Conservation (phyloP, 768 basidiomycete species). For the Auriculariales sp. region DNA sequence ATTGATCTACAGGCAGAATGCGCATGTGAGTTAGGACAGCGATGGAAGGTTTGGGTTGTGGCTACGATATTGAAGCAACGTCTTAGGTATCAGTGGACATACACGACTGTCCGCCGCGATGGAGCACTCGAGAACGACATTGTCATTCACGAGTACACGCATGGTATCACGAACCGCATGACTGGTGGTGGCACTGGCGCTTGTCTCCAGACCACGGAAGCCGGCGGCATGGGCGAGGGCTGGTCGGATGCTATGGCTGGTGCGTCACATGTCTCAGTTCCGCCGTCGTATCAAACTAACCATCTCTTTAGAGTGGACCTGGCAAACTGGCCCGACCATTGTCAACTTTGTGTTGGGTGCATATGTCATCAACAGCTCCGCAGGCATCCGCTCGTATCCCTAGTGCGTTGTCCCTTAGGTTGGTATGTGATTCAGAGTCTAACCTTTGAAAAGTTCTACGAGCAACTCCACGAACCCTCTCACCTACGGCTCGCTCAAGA, state of each 20-base stretch:
- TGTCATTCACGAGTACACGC: constrained; percentile 35
- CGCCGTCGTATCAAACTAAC: neutral
- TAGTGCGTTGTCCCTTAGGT: constrained; percentile 39
- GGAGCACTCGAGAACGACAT: constrained; percentile 51
- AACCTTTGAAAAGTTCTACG: neutral
- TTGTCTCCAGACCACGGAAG: constrained; percentile 48
- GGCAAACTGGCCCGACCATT: constrained; percentile 25
- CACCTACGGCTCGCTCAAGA: constrained; percentile 24
- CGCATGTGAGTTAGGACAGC: constrained; percentile 25
- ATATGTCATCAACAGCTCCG: constrained; percentile 35
- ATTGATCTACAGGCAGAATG: constrained; percentile 27
- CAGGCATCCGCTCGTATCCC: constrained; percentile 39
- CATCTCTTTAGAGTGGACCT: constrained; percentile 12
- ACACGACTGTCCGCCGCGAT: constrained; percentile 31
- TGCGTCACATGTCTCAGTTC: neutral
- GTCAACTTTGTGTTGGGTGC: constrained; percentile 26
- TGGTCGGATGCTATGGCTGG: constrained; percentile 20
- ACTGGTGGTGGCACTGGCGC: constrained; percentile 42
- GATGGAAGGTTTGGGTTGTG: no score
- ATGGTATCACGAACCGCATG: constrained; percentile 26
- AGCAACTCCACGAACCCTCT: constrained; percentile 25
- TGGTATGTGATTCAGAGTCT: constrained; percentile 10
- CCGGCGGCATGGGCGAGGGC: constrained; percentile 57
- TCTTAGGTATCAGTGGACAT: no score
- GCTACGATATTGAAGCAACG: no score